A percentile compares a stretch with the other conserved stretches of the same genome.
Conservation (phyloP, 441 rosid species). For the Jatropha multifida region DNA sequence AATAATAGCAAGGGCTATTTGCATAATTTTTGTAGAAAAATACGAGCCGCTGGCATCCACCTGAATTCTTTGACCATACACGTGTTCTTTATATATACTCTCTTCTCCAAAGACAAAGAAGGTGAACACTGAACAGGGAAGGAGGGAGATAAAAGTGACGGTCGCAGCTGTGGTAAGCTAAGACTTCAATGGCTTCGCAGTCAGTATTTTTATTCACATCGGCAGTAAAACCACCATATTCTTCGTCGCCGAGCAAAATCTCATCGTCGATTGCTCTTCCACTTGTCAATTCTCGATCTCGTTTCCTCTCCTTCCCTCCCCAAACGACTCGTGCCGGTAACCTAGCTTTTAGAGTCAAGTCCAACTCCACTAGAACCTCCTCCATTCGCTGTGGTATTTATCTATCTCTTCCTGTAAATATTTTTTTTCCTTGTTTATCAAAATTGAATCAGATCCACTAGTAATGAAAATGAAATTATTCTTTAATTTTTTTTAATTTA, state of each 20-base stretch:
- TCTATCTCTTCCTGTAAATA: neutral
- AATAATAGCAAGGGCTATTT: neutral
- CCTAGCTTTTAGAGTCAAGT: constrained; percentile 11
- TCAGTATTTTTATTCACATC: constrained; percentile 13
- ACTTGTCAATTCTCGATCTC: neutral
- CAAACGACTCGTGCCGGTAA: neutral
- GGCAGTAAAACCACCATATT: neutral
- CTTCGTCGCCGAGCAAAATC: neutral
- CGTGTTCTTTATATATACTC: neutral
- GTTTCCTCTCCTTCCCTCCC: constrained; percentile 17
- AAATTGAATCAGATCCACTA: neutral
- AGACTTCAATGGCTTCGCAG: constrained; percentile 10
- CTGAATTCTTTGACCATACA: neutral
- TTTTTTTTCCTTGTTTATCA: neutral
- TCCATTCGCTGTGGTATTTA: constrained; percentile 26
- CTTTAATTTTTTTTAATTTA: too few relatives aligned
- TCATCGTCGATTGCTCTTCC: constrained; percentile 7
- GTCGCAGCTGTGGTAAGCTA: neutral
- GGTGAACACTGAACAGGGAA: too few relatives aligned
- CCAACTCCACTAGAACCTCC: constrained; percentile 16
- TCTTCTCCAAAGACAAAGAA: neutral
- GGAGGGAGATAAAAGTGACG: too few relatives aligned
- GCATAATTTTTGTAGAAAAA: neutral
- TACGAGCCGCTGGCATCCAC: neutral
- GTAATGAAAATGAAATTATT: too few relatives aligned